Percentiles rank a stretch among this genome's conserved stretches.
phyloP scores from a whole-genome alignment of 257 asterid genomes.

The Solanum commersonii region DNA sequence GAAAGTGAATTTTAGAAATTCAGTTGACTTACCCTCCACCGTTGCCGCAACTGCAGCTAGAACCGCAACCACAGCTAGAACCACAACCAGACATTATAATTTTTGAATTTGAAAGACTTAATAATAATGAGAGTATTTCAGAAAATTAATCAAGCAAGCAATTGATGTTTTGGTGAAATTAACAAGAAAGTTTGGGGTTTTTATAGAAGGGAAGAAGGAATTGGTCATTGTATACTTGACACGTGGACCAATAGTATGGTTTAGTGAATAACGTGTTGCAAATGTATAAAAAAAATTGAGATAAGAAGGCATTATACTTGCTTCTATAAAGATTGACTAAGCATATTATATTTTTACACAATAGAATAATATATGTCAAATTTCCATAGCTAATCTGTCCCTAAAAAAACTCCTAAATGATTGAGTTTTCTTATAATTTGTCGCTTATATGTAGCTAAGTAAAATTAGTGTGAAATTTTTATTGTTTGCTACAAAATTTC shows the following conservation, averaged over 20 bases:
- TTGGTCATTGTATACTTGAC: neutral
- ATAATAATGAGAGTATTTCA: neutral
- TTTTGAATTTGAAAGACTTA: neutral
- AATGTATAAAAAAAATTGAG: neutral
- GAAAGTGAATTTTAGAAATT: neutral
- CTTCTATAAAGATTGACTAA: neutral
- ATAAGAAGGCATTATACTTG: neutral
- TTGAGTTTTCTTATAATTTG: neutral
- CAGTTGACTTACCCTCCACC: constrained; percentile 22
- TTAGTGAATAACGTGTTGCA: neutral
- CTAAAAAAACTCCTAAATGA: neutral
- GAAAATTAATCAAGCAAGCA: neutral
- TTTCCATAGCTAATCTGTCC: neutral
- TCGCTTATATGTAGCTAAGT: neutral
- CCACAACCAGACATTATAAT: neutral
- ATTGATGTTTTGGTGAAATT: neutral
- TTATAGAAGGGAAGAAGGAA: neutral
- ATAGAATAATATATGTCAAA: neutral
- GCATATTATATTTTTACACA: neutral
- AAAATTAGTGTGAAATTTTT: no score
- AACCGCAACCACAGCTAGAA: constrained; percentile 10
- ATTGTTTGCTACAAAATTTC: no score
- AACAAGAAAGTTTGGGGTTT: neutral
- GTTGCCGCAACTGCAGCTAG: constrained; percentile 32
- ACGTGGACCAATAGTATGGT: neutral